phyloP scores from a whole-genome alignment of 2,329 filamentous ascomycete species.

The Penicillium hesseltinei region DNA sequence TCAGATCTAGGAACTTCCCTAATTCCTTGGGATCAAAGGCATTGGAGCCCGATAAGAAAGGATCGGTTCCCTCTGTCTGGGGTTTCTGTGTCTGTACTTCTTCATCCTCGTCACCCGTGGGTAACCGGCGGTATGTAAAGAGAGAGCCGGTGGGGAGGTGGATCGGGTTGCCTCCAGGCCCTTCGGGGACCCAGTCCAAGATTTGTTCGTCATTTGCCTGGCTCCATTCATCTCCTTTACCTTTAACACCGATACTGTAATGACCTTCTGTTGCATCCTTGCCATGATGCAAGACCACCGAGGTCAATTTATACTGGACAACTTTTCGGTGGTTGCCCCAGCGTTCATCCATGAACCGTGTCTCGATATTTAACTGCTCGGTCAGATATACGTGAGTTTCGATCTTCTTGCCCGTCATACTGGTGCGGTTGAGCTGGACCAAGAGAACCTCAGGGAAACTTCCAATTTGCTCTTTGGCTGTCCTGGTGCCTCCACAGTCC shows the following conservation, averaged over 20 bases:
- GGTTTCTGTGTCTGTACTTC: background rate
- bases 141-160: constrained; percentile 12
- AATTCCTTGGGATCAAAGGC: background rate
- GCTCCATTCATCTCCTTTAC: constrained; percentile 18
- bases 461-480: constrained; percentile 4
- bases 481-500: background rate
- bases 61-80: background rate
- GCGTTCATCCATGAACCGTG: constrained; percentile 1
- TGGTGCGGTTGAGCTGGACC: constrained; percentile 20
- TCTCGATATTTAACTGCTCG: background rate
- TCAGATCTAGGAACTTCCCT: background rate
- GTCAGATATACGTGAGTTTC: background rate
- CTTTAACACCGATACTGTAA: constrained; percentile 25
- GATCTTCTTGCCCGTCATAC: background rate
- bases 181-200: background rate
- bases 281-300: constrained; percentile 24
- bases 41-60: too few species aligned
- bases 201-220: background rate
- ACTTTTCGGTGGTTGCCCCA: background rate
- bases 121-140: constrained; percentile 24
- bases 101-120: background rate
- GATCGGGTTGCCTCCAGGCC: background rate
- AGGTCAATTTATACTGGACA: constrained; percentile 27
- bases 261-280: constrained; percentile 13
- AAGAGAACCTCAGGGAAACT: constrained; percentile 23